phyloP scores from a whole-genome alignment of 1,284 basidiomycete species.

The Pterulicium gracile region DNA sequence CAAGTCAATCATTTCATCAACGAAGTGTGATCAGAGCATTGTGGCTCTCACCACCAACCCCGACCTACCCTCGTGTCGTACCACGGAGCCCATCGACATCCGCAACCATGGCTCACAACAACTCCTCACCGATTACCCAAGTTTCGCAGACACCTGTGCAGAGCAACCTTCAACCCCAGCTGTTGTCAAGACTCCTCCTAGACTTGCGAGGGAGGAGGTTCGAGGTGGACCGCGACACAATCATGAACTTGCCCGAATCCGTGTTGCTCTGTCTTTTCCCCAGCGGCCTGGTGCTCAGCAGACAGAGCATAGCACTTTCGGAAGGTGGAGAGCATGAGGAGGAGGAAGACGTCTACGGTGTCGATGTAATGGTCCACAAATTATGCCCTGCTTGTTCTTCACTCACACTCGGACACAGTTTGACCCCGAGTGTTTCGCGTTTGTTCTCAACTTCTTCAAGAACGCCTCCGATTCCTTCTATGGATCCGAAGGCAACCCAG shows the following conservation, averaged over 20 bases:
- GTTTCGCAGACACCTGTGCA: slow-evolving; percentile 69
- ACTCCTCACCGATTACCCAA: slow-evolving; percentile 76
- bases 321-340: slow-evolving; percentile 75
- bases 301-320: slow-evolving; percentile 67
- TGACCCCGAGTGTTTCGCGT: slow-evolving; percentile 93
- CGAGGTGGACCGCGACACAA: slow-evolving; percentile 92
- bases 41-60: neutral
- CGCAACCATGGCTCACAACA: slow-evolving; percentile 42
- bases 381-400: slow-evolving; percentile 11
- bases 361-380: no score
- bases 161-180: slow-evolving; percentile 68
- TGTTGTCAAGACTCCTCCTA: slow-evolving; percentile 79
- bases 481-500: slow-evolving; percentile 67
- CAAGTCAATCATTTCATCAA: no score
- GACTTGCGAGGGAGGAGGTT: slow-evolving; percentile 90
- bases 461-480: slow-evolving; percentile 87
- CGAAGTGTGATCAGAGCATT: no score
- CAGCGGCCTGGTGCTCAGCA: slow-evolving; percentile 89
- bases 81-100: slow-evolving; percentile 11
- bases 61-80: neutral
- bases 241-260: slow-evolving; percentile 98
- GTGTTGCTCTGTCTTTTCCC: slow-evolving; percentile 95
- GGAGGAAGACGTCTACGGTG: slow-evolving; percentile 90
- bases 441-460: slow-evolving; percentile 87
- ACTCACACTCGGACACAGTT: slow-evolving; percentile 47